These are phyloP conservation scores for Rhodotorula paludigena DNA, from an alignment of 768 basidiomycete genomes.

Conservation along the genomic window DNA sequence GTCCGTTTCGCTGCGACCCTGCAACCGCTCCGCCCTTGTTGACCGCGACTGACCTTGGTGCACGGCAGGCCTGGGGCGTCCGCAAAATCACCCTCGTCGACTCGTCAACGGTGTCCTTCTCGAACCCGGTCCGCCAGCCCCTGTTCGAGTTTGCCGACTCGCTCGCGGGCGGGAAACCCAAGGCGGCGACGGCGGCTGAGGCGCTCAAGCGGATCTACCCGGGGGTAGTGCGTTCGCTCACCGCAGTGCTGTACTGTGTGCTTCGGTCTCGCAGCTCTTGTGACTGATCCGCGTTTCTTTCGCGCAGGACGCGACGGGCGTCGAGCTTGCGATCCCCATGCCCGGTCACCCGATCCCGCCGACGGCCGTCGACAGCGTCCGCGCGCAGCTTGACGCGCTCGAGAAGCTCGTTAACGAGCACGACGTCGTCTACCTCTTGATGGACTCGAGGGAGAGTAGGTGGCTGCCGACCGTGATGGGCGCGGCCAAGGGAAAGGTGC, in stretches of 20 bases:
- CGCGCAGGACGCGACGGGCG: constrained; percentile 69
- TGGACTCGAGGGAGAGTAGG: constrained; percentile 96
- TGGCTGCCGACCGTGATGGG: constrained; percentile 92
- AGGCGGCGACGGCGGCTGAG: constrained; percentile 84
- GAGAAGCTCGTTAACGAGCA: constrained; percentile 76
- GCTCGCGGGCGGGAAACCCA: constrained; percentile 83
- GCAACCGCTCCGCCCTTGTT: not conserved
- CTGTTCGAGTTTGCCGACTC: constrained; percentile 94
- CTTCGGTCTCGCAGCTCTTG: constrained; percentile 1
- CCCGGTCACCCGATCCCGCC: constrained; percentile 85
- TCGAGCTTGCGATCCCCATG: constrained; percentile 84
- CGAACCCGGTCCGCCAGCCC: constrained; percentile 95
- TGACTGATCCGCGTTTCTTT: not conserved
- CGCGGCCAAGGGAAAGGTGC: constrained; percentile 75
- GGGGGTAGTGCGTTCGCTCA: constrained; percentile 64
- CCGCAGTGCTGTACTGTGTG: not conserved
- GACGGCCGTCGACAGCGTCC: constrained; percentile 56
- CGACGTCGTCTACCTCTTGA: constrained; percentile 84
- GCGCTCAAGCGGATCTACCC: constrained; percentile 83
- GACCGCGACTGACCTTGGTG: not conserved
- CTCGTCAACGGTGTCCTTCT: constrained; percentile 85
- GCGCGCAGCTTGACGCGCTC: constrained; percentile 65
- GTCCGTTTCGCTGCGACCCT: constrained; percentile 49
- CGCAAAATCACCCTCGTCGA: constrained; percentile 89
- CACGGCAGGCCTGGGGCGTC: constrained; percentile 82